Conservation (phyloP, 371 early-diverging fungal species). For the Rhizopus microsporus region DNA sequence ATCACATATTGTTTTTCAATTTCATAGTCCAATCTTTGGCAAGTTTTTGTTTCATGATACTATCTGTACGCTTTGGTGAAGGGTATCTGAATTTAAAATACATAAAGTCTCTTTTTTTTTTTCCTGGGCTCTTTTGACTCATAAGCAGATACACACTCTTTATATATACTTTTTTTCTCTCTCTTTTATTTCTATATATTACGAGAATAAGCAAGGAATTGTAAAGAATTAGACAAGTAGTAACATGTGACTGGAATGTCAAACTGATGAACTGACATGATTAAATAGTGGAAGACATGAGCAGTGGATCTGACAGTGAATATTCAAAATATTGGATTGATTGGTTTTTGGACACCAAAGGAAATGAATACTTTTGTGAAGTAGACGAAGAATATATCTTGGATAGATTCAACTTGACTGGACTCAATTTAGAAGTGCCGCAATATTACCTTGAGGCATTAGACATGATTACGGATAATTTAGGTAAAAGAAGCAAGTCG, state of each 20-base stretch:
- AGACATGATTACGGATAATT: constrained; percentile 86
- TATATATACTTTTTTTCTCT: no score
- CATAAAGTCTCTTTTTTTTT: neutral
- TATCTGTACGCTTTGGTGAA: no score
- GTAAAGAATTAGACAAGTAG: no score
- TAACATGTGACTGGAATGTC: no score
- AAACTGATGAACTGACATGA: no score
- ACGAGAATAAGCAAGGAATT: no score
- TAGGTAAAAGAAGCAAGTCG: constrained; percentile 35
- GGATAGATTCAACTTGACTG: constrained; percentile 94
- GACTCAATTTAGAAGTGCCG: constrained; percentile 75
- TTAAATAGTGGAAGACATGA: constrained; percentile 23
- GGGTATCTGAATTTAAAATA: no score
- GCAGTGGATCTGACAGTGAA: constrained; percentile 59
- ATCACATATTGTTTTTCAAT: no score
- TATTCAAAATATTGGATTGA: constrained; percentile 79
- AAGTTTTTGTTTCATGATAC: no score
- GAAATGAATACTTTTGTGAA: constrained; percentile 91
- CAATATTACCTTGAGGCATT: constrained; percentile 75
- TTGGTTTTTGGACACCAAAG: constrained; percentile 73
- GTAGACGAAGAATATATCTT: constrained; percentile 92
- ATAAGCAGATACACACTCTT: no score
- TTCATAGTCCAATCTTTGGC: no score
- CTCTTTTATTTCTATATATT: no score
- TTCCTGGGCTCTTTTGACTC: neutral